A percentile compares a stretch with the other conserved stretches of the same genome.
phyloP scores from a whole-genome alignment of 768 basidiomycete genomes.

The Calvatia gigantea region DNA sequence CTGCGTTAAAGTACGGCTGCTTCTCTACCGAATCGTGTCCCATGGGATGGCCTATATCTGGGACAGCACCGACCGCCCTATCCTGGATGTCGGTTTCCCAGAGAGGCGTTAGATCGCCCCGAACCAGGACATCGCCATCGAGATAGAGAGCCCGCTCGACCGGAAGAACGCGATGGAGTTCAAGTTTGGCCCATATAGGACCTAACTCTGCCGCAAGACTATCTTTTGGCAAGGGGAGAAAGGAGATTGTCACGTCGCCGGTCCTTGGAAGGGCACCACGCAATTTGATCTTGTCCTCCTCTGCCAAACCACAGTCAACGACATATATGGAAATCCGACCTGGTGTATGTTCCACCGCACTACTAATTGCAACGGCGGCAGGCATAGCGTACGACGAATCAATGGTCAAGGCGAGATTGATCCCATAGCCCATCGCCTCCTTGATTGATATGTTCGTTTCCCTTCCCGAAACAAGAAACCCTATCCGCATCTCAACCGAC shows the following conservation, averaged over 20 bases:
- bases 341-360: constrained; percentile 30
- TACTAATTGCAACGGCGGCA: constrained; percentile 44
- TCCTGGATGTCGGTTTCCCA: constrained; percentile 45
- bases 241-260: constrained; percentile 36
- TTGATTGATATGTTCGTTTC: constrained; percentile 4
- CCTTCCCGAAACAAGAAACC: constrained; percentile 39
- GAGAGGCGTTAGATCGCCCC: constrained; percentile 32
- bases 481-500: constrained; percentile 47
- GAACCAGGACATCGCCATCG: constrained; percentile 50
- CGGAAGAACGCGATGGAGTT: constrained; percentile 41
- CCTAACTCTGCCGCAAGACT: constrained; percentile 26
- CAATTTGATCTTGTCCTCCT: constrained; percentile 31
- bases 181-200: constrained; percentile 47
- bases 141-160: constrained; percentile 49
- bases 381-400: constrained; percentile 45
- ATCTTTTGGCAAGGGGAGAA: constrained; percentile 32
- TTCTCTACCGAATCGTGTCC: constrained; percentile 35
- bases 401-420: constrained; percentile 42
- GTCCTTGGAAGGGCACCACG: constrained; percentile 22
- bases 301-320: constrained; percentile 41
- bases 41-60: constrained; percentile 47
- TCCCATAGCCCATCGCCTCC: constrained; percentile 37
- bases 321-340: constrained; percentile 47
- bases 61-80: constrained; percentile 38
- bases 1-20: constrained; percentile 50